Percentiles rank a stretch among this genome's conserved stretches.
These are phyloP conservation scores for Salvia miltiorrhiza DNA, from an alignment of 257 asterid species.

Conservation along the genomic window DNA sequence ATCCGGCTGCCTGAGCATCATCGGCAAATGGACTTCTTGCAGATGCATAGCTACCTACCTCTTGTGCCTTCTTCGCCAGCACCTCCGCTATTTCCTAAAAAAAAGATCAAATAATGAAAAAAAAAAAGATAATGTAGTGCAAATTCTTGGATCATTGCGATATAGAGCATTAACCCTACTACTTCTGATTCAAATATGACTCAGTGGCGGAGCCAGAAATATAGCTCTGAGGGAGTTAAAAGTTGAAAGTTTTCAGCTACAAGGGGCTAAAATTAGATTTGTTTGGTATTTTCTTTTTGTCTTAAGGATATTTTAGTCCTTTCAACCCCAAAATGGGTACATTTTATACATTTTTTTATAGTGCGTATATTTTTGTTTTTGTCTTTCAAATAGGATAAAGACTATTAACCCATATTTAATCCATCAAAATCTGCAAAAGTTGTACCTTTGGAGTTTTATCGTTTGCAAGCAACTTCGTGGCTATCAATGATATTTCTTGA, in stretches of 20 bases:
- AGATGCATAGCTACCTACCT: slow-evolving; percentile 47
- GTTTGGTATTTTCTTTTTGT: no score
- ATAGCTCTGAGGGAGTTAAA: neutral
- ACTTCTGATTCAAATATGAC: neutral
- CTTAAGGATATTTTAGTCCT: no score
- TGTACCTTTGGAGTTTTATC: slow-evolving; percentile 53
- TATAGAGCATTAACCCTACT: neutral
- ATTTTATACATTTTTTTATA: no score
- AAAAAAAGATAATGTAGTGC: no score
- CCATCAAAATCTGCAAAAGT: neutral
- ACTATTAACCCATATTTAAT: no score
- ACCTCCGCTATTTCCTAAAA: slow-evolving; percentile 64
- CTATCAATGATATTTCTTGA: slow-evolving; percentile 55
- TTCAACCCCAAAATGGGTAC: no score
- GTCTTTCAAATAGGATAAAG: no score
- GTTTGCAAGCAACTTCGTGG: slow-evolving; percentile 47
- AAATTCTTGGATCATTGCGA: neutral
- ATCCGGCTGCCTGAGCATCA: slow-evolving; percentile 76
- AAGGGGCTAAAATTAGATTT: no score
- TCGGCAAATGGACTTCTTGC: slow-evolving; percentile 77
- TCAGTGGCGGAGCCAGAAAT: no score
- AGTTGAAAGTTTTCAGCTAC: no score
- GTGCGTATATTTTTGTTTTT: no score
- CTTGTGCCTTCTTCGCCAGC: slow-evolving; percentile 65
- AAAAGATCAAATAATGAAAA: neutral